These are phyloP conservation scores for Boletales sp. DNA, from an alignment of 768 basidiomycete species.

Conservation along the genomic window DNA sequence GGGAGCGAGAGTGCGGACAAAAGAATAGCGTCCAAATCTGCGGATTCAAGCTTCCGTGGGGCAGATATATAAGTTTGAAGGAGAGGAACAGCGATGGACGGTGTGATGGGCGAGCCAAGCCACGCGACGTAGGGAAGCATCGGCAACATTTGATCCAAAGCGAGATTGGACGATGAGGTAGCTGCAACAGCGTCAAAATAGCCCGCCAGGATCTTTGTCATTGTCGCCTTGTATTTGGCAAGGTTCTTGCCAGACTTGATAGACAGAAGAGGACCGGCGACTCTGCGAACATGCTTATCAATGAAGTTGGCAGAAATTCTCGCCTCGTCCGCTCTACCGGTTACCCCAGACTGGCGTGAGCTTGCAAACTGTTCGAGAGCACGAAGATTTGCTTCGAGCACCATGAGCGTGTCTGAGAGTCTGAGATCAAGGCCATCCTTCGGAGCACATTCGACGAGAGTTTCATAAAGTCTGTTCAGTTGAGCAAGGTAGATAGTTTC, in stretches of 20 bases:
- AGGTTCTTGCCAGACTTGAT: constrained; percentile 15
- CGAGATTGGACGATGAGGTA: background rate
- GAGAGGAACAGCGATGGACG: constrained; percentile 35
- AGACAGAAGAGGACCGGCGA: constrained; percentile 4
- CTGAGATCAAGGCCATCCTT: constrained; percentile 35
- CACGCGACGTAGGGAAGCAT: constrained; percentile 29
- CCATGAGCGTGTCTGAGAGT: constrained; percentile 37
- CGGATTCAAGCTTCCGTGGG: constrained; percentile 29
- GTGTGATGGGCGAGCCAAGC: constrained; percentile 32
- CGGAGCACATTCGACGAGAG: constrained; percentile 33
- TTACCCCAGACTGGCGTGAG: background rate
- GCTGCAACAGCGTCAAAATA: constrained; percentile 13
- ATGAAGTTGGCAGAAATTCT: constrained; percentile 26
- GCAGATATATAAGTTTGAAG: constrained; percentile 46
- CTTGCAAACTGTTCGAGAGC: constrained; percentile 23
- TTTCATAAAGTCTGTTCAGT: constrained; percentile 52
- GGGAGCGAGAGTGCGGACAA: constrained; percentile 35
- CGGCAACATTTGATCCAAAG: constrained; percentile 8
- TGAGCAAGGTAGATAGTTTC: constrained; percentile 44
- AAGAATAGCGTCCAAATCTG: constrained; percentile 46
- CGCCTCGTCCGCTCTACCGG: constrained; percentile 6
- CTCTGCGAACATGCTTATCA: constrained; percentile 8
- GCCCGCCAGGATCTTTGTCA: constrained; percentile 15
- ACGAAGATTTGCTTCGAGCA: constrained; percentile 42
- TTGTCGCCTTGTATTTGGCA: constrained; percentile 11